Percentiles rank a stretch among this genome's conserved stretches.
Conservation (phyloP, 1,284 basidiomycete genomes). For the Cystobasidium pallidum region DNA sequence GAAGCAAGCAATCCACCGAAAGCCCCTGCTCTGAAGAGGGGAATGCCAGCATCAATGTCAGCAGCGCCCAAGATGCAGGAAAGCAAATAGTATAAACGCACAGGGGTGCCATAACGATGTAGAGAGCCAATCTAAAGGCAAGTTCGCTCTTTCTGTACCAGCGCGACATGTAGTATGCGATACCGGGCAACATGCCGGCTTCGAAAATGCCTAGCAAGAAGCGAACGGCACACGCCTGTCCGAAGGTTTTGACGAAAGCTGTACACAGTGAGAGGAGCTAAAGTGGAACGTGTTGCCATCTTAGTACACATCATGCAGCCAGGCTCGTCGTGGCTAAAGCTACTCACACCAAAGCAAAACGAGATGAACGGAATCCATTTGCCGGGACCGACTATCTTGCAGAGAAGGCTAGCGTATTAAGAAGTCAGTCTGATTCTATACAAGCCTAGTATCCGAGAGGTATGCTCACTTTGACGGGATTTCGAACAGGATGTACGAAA, state of each 20-base stretch:
- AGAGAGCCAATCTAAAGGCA: constrained; percentile 54
- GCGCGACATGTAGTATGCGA: constrained; percentile 54
- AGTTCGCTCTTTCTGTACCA: constrained; percentile 57
- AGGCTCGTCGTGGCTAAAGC: constrained; percentile 43
- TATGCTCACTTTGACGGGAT: constrained; percentile 58
- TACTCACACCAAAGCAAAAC: constrained; percentile 48
- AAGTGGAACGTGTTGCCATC: background rate
- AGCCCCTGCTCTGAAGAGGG: constrained; percentile 10
- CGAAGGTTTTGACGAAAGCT: constrained; percentile 25
- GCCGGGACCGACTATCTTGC: constrained; percentile 63
- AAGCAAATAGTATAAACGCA: constrained; percentile 47
- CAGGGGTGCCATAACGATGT: constrained; percentile 50
- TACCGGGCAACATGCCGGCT: constrained; percentile 53
- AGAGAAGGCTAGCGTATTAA: constrained; percentile 60
- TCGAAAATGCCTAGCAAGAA: constrained; percentile 35
- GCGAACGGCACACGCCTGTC: constrained; percentile 31
- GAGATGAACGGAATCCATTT: constrained; percentile 52
- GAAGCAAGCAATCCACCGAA: constrained; percentile 43
- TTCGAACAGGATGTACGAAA: constrained; percentile 55
- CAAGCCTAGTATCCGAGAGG: background rate
- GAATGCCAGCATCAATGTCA: constrained; percentile 21
- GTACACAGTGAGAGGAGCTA: constrained; percentile 37
- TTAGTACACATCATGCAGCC: background rate
- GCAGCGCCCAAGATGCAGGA: constrained; percentile 37
- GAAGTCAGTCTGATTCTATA: background rate